Base-by-base conservation (phyloP, 805 yeast genomes). In the Ascoidea rubescens region DNA sequence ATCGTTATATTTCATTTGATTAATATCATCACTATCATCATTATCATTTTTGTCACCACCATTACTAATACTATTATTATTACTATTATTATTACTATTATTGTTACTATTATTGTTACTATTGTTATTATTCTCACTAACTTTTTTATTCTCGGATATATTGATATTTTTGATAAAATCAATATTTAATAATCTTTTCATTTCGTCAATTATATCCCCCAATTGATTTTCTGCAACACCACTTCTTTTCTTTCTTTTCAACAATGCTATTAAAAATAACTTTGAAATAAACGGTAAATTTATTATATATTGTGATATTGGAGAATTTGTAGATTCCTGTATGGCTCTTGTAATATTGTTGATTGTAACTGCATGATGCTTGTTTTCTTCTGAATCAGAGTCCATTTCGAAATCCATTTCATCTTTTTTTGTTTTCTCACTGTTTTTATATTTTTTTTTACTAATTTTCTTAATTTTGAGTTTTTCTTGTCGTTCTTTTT, bases 151-250 rank as follows among this genome's bases (percentile, higher is more conserved):
- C 4, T 49, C 47, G 6, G 45, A 49, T 49, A 53, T 51, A 8
- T 49, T 51, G 17, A 51, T 47, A 28, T 31, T 16, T 42, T 50
- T 47, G 31, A 46, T 12, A 21, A 64, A 54, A 49, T 70, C 72
- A 7, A 75, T 60, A 55, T 76, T 68, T 14, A 76, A 69, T 5
- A 81, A 64, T 47, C 76, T 75, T 52, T 75, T 77, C 62, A 85
- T 72, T 61, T 89, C 96, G 62, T 87, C 95, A 31, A 87, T 71
- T 1, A 90, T 71, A 56, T 86, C 93, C 30, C 91, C 91, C 46
- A 89, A 61, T 0, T 80, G 63, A 53, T 80, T 80, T 56, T 88
- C 96, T 1, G 82, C 84, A 16, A 76, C 58, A 0, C 91, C 90
- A 0, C 82, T 71, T 49, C 91, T 76, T 51, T 84, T 77, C 50